Evolutionary conservation across 2,329 filamentous ascomycete genomes (phyloP), one percentile per base, ranked within the genome.

Genomic region (Sarocladium kiliense): DNA sequence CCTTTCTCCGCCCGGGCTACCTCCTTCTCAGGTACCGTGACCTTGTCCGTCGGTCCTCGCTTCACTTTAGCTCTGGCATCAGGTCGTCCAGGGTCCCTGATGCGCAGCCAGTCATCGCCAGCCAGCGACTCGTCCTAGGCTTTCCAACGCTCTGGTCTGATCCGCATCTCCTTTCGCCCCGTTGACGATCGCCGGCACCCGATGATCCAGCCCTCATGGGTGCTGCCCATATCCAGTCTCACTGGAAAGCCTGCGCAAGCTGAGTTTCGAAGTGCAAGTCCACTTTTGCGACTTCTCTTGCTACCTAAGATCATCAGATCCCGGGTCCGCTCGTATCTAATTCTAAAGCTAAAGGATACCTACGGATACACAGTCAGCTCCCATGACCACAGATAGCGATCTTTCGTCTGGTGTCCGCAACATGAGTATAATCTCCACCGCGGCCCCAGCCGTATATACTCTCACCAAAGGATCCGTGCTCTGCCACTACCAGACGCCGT

Each of bases 401-500:
- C 21, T 25, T 25, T 44, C 18, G 23, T 44, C 41, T 44, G 41
- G 21, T 25, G 3, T 21, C 23, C n/a, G 6, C 21, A 12, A 44
- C 41, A 21, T 44, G 11, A 44, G 6, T 5, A 25, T 7, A 18
- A 44, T 21, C 18, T 44, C 41, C 41, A 44, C 41, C 16, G 16
- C 21, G 41, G 41, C 18, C 6, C 21, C 21, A 44, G 41, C 18
- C 41, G 41, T 21, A 23, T 25, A 25, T 18, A 16, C 41, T 21
- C 16, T n/a, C 14, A 30, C 26, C 10, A 30, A n/a, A 32, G n/a
- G 9, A 21, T 49, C 23, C 44, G 23, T 32, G 44, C 44, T 49
- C 44, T 49, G 25, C 7, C 44, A 32, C 44, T 49, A 30, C 44
- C 16, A 18, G 44, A n/a, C 44, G 44, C 44, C 44, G 44, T 49